Evolutionary conservation across 345 rosid genomes (phyloP), one percentile per base, ranked within the genome.

Genomic region (Salix viminalis): DNA sequence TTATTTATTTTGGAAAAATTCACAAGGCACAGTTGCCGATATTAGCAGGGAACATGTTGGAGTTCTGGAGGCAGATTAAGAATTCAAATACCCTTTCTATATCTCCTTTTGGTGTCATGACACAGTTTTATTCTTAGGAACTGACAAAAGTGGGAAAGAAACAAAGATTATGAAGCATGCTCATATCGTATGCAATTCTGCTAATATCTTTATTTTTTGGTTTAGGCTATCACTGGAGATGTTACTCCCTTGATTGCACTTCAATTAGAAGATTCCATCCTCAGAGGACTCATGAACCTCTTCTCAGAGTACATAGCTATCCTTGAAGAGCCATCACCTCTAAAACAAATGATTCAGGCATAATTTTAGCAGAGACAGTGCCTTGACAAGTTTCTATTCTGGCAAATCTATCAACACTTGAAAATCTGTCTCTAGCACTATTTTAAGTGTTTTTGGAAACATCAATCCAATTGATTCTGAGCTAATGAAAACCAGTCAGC

Each of bases 221-320:
- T 67, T 70, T 86, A 90, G 91, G 81, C 85, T 39, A 82, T 86
- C 65, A 73, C 84, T 21, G 72, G 77, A 60, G 90, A 83, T 42
- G 77, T 80, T 69, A 50, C 72, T 21, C 86, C 91, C 71, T 82
- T 90, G 79, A 78, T 81, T 73, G 71, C 83, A 56, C 79, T 86
- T 66, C 85, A 76, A 76, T 87, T 90, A 85, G 88, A 84, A 85
- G 83, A 46, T 86, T 82, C 87, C 41, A 65, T 88, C 48, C 67
- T 80, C 16, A 78, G 73, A 79, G 89, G 83, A 75, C 79, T 90
- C 26, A 75, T 71, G 56, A 81, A 85, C 71, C 88, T 89, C 65
- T 82, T 87, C 65, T 60, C 28, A 37, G 90, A 81, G 79, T 90
- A 90, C 65, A 62, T 81, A 65, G 70, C 56, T 74, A 82, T 80